A percentile compares a stretch with the other conserved stretches of the same genome.
Evolutionary conservation across 495 filamentous ascomycete species (phyloP).

Genomic region (Parathielavia appendiculata): DNA sequence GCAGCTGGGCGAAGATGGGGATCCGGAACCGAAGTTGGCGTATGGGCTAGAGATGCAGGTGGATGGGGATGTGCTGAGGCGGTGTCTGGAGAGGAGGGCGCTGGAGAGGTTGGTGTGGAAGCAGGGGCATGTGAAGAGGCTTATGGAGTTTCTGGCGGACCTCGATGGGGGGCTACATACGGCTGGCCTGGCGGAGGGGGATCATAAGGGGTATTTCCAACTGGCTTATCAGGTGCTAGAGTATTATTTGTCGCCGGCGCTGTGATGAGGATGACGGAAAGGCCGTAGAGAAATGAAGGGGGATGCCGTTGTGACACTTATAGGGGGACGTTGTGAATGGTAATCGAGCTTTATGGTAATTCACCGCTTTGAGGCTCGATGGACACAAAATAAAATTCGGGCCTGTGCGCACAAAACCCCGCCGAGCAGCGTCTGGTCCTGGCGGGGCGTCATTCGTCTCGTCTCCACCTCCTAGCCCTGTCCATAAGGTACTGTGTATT

Average conservation of each 20-base stretch:
- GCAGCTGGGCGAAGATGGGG: constrained; percentile 7
- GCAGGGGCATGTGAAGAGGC: constrained; percentile 24
- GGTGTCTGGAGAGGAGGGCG: constrained; percentile 46
- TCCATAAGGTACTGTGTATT: neutral
- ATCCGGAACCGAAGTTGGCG: constrained; percentile 27
- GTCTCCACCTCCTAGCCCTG: constrained; percentile 7
- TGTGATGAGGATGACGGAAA: constrained; percentile 22
- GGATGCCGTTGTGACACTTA: neutral
- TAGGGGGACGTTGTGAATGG: neutral
- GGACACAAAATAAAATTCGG: constrained; percentile 23
- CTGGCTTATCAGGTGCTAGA: constrained; percentile 44
- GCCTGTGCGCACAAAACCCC: constrained; percentile 19
- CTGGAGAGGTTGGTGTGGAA: constrained; percentile 41
- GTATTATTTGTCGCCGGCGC: constrained; percentile 41
- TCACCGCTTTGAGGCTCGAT: neutral
- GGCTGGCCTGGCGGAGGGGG: constrained; percentile 11
- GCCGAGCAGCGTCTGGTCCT: neutral
- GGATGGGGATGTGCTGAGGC: constrained; percentile 60
- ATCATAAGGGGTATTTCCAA: constrained; percentile 27
- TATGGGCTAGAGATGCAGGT: constrained; percentile 52
- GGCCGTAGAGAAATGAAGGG: neutral
- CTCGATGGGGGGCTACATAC: constrained; percentile 31
- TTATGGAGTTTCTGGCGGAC: constrained; percentile 32
- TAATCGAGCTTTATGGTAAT: neutral
- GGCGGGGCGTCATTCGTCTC: constrained; percentile 1